Conservation (phyloP, 176 grass and related monocot species). For the Eleusine indica region DNA sequence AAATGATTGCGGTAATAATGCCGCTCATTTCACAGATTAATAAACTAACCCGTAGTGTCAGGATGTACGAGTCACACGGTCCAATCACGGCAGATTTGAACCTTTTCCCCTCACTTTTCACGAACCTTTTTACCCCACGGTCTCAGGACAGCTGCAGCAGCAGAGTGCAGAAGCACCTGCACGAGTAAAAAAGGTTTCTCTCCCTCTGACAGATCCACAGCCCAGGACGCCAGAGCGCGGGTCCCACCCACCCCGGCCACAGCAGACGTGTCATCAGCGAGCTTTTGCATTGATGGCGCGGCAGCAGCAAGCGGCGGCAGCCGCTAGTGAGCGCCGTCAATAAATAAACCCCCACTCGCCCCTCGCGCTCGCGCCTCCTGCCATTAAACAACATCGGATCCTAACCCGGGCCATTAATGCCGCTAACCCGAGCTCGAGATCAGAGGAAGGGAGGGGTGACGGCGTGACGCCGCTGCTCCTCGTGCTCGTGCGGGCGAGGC, state of each 20-base stretch:
- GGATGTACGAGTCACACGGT: neutral
- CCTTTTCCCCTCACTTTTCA: neutral
- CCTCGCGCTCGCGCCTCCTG: conserved; percentile 14
- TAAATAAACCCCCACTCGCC: conserved; percentile 48
- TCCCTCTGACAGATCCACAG: neutral
- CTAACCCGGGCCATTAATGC: conserved; percentile 49
- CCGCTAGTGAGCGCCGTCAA: conserved; percentile 18
- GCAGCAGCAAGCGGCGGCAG: neutral
- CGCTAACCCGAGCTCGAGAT: conserved; percentile 49
- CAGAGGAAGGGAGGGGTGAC: neutral
- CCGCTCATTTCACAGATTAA: too few relatives aligned
- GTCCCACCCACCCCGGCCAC: neutral
- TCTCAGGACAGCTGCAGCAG: neutral
- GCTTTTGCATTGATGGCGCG: conserved; percentile 16
- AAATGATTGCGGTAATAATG: too few relatives aligned
- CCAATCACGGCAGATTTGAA: conserved; percentile 29
- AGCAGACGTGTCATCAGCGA: conserved; percentile 34
- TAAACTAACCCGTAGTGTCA: neutral
- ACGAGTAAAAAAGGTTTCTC: neutral
- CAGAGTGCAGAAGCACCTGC: conserved; percentile 17
- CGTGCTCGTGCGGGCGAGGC: neutral
- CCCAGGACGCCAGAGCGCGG: neutral
- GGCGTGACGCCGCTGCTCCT: neutral
- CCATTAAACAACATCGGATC: conserved; percentile 31
- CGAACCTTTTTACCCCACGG: neutral